These are phyloP conservation scores for Brasenia schreberi DNA, from an alignment of 164 flowering plant species.

Conservation along the genomic window DNA sequence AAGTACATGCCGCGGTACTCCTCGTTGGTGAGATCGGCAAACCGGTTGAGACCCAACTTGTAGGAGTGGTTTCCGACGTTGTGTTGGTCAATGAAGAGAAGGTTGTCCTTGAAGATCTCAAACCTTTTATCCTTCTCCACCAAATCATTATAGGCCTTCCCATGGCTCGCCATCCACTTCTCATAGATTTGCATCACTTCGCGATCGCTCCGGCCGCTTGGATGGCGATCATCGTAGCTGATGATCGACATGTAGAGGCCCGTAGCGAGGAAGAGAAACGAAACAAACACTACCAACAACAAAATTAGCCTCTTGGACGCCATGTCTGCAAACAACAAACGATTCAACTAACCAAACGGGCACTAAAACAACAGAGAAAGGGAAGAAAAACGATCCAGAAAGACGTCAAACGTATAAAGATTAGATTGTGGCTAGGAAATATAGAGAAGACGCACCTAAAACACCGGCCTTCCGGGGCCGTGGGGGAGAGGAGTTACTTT, in stretches of 20 bases:
- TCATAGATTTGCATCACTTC: conserved; percentile 35
- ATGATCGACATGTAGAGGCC: conserved; percentile 28
- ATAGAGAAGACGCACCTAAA: too few relatives aligned
- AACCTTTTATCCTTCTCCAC: conserved; percentile 26
- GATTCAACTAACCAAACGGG: too few relatives aligned
- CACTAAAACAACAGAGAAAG: too few relatives aligned
- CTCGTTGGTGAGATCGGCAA: conserved; percentile 75
- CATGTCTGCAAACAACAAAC: neutral
- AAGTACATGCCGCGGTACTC: conserved; percentile 51
- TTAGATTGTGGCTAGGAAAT: too few relatives aligned
- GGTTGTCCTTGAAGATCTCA: conserved; percentile 29
- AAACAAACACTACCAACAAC: conserved; percentile 8
- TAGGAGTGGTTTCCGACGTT: conserved; percentile 38
- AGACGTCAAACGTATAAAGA: too few relatives aligned
- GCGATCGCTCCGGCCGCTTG: conserved; percentile 20
- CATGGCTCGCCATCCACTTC: conserved; percentile 42
- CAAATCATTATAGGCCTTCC: conserved; percentile 41
- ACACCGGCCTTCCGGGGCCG: too few relatives aligned
- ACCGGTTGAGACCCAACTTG: conserved; percentile 52
- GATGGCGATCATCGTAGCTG: conserved; percentile 3
- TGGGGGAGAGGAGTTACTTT: too few relatives aligned
- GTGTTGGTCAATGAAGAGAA: conserved; percentile 62
- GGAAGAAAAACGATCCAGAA: too few relatives aligned
- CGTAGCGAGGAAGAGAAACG: conserved; percentile 12
- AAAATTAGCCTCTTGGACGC: neutral